Conservation (phyloP, 2,329 filamentous ascomycete species). For the Exophiala viscosa region DNA sequence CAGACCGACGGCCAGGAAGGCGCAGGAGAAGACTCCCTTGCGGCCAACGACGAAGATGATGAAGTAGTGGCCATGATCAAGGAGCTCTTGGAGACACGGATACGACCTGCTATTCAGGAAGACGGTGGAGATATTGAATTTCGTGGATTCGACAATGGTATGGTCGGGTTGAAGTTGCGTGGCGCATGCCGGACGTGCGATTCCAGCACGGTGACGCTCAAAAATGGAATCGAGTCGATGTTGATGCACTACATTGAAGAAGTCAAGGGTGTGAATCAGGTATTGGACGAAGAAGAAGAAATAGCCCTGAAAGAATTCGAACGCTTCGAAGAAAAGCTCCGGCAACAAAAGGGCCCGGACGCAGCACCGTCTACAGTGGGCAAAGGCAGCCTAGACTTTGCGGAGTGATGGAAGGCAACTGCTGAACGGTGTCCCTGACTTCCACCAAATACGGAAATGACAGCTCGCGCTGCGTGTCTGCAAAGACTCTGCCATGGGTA, state of each 20-base stretch:
- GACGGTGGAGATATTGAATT: conserved; percentile 98
- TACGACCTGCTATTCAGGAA: conserved; percentile 92
- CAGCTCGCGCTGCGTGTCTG: no score
- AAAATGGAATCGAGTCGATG: conserved; percentile 98
- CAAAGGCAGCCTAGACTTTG: conserved; percentile 53
- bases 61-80: conserved; percentile 99
- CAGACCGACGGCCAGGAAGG: conserved; percentile 49
- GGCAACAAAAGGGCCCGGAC: conserved; percentile 53
- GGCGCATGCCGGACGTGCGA: conserved; percentile 95
- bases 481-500: no score
- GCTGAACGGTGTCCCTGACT: no score
- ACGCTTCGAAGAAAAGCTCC: conserved; percentile 85
- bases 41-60: conserved; percentile 83
- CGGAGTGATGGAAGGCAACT: conserved; percentile 33
- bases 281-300: conserved; percentile 88
- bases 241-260: conserved; percentile 97
- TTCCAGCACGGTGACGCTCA: conserved; percentile 91
- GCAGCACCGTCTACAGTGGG: conserved; percentile 49
- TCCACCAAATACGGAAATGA: no score
- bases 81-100: conserved; percentile 90
- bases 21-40: conserved; percentile 63
- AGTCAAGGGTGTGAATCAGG: conserved; percentile 86
- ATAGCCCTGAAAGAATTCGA: conserved; percentile 82
- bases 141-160: conserved; percentile 79
- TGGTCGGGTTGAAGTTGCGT: conserved; percentile 79